Evolutionary conservation across 345 rosid species (phyloP), one percentile per base, ranked within the genome.

Genomic region (Mercurialis annua): DNA sequence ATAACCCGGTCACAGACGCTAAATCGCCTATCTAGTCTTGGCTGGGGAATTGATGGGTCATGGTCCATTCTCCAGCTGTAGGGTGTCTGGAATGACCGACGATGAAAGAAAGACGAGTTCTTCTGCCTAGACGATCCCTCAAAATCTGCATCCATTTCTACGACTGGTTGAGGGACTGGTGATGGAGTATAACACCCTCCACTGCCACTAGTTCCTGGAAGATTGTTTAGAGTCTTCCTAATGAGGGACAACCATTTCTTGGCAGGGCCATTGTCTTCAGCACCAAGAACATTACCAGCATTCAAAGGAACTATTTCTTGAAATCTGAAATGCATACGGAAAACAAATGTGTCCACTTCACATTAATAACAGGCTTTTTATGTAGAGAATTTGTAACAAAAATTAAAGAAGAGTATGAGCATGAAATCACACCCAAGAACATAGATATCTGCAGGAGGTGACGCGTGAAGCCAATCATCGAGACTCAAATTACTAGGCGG

Each of bases 301-400:
- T 89, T 94, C 64, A 94, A 81, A 78, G 99, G 99, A 77, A 92
- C 99, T 68, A 94, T 87, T 84, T 94, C 99, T 81, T 94, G 99
- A 82, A 94, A 94, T 43, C 99, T 94, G 81, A 51, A 63, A 59
- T 34, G 56, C 31, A 59, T 65, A 59, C 56, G 36, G 6, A 27
- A 24, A 10, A 18, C 23, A 62, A 16, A 46, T 51, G 33, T 14
- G 31, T 64, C 29, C 34, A n/a, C n/a, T n/a, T n/a, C n/a, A n/a
- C n/a, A 58, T 70, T 16, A 67, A 50, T 52, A 30, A 62, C 23
- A 6, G 49, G 38, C 67, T 42, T n/a, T 34, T 34, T n/a, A 54
- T 54, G 24, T 40, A 20, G 56, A 54, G 46, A 65, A 33, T 53
- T 57, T 21, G 12, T 15, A 44, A 49, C 24, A 47, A 72, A 42